Percentiles rank a stretch among this genome's conserved stretches.
phyloP scores from a whole-genome alignment of 495 filamentous ascomycete species.

The Talaromyces adpressus region DNA sequence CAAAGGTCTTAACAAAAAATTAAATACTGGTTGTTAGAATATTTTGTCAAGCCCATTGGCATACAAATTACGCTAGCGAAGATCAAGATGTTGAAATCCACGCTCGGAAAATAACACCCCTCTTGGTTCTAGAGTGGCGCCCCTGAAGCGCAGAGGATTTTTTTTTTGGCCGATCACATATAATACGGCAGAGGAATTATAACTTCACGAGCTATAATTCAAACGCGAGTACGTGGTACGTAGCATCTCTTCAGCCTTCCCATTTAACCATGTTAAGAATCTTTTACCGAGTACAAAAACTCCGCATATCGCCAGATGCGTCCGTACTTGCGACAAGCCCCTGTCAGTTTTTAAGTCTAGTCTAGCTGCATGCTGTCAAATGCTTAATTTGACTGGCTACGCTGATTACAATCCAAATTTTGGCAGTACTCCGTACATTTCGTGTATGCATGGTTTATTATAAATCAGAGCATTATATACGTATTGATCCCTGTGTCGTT shows the following conservation, averaged over 20 bases:
- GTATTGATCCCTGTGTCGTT: not conserved
- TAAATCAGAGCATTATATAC: not conserved
- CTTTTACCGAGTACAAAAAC: not conserved
- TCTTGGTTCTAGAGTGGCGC: not conserved
- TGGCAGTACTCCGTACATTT: not conserved
- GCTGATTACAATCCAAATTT: not conserved
- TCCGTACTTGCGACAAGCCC: not conserved
- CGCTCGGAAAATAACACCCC: not conserved
- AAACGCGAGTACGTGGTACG: not conserved
- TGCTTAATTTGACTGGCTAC: not conserved
- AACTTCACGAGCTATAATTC: not conserved
- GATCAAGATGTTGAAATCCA: not conserved
- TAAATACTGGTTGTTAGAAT: not conserved
- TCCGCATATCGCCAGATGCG: not conserved
- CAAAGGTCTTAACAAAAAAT: not conserved
- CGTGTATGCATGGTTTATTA: not conserved
- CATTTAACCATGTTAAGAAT: not conserved
- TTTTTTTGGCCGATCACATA: not conserved
- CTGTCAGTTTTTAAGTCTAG: not conserved
- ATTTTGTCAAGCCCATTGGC: not conserved
- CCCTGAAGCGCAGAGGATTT: not conserved
- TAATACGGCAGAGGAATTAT: not conserved
- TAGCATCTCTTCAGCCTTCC: not conserved
- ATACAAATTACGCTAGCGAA: not conserved
- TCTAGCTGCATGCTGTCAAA: not conserved